These are phyloP conservation scores for Anethum foeniculum DNA, from an alignment of 140 eudicot genomes.

Conservation along the genomic window DNA sequence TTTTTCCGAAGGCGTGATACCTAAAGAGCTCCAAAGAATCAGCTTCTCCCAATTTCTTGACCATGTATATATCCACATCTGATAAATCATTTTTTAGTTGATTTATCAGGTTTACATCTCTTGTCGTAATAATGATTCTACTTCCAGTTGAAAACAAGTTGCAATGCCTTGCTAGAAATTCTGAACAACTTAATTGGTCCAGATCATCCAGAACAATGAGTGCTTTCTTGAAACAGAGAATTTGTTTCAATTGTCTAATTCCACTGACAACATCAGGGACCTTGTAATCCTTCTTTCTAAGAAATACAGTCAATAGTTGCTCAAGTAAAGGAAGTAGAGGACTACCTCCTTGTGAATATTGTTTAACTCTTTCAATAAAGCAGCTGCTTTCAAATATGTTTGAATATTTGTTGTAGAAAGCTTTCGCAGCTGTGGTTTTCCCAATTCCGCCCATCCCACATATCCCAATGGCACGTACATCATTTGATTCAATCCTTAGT, in stretches of 20 bases:
- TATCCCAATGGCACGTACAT: background rate
- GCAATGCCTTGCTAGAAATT: background rate
- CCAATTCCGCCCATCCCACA: slow-evolving; percentile 4
- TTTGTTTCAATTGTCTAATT: background rate
- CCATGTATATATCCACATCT: slow-evolving; percentile 5
- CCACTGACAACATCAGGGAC: too few species aligned
- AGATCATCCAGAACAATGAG: slow-evolving; percentile 28
- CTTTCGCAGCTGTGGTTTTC: background rate
- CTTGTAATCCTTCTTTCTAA: too few species aligned
- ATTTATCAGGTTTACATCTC: slow-evolving; percentile 25
- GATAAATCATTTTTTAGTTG: slow-evolving; percentile 6
- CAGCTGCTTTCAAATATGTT: background rate
- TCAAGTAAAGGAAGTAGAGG: too few species aligned
- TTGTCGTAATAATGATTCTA: slow-evolving; percentile 33
- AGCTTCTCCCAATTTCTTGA: background rate
- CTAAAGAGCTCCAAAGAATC: slow-evolving; percentile 33
- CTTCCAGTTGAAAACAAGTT: slow-evolving; percentile 40
- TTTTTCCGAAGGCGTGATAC: slow-evolving; percentile 35
- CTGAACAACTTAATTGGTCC: slow-evolving; percentile 16
- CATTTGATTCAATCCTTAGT: background rate
- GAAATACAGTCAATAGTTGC: too few species aligned
- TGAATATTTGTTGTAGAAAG: background rate
- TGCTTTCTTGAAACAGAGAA: slow-evolving; percentile 4
- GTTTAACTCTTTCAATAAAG: background rate
- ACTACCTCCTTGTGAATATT: too few species aligned